These are phyloP conservation scores for Ophiocordyceps camponoti-leonardi DNA, from an alignment of 2,329 filamentous ascomycete species.

Conservation along the genomic window DNA sequence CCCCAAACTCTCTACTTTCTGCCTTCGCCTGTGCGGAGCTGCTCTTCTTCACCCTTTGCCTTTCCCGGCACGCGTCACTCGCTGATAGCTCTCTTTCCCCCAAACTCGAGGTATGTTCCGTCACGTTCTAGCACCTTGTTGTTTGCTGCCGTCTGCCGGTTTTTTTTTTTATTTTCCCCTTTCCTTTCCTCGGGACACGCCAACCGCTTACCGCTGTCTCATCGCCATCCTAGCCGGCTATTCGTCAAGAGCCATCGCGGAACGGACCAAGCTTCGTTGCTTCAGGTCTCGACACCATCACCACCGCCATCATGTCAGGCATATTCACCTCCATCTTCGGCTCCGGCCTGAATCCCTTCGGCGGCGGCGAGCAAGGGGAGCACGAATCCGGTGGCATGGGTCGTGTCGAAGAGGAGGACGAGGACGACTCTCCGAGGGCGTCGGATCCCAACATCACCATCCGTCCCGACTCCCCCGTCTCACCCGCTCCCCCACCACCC, in stretches of 20 bases:
- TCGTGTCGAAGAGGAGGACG: background rate
- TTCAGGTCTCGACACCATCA: background rate
- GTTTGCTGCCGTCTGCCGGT: background rate
- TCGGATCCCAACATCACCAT: background rate
- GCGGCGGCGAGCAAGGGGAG: background rate
- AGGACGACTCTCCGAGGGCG: background rate
- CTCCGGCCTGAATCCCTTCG: background rate
- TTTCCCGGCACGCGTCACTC: background rate
- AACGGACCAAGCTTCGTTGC: background rate
- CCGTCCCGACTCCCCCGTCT: background rate
- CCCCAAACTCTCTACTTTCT: background rate
- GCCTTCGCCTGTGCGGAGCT: background rate
- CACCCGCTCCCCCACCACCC: background rate
- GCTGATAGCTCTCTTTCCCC: background rate
- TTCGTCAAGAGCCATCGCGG: too few species aligned
- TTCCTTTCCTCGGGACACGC: background rate
- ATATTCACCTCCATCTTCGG: background rate
- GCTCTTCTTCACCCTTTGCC: background rate
- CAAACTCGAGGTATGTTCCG: background rate
- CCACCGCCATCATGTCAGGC: background rate
- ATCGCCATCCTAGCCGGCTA: too few species aligned
- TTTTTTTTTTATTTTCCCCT: background rate
- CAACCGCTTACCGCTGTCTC: background rate
- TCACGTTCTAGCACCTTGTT: background rate
- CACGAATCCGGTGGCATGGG: background rate